phyloP scores from a whole-genome alignment of 345 rosid species.

The Isatis tinctoria region DNA sequence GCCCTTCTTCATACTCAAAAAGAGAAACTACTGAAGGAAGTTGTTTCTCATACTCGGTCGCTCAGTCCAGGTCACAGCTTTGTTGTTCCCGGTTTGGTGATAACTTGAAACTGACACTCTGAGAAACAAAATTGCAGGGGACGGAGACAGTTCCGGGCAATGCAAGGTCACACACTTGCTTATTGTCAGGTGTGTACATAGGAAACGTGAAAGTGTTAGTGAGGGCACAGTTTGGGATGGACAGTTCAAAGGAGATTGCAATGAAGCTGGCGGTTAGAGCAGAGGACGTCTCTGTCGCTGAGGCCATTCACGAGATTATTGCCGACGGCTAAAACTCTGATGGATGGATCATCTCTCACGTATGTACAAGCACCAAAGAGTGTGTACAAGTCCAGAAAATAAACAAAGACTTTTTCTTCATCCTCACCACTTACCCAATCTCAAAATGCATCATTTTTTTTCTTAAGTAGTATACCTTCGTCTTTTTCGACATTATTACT shows the following conservation, averaged over 20 bases:
- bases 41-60: not conserved
- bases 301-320: constrained; percentile 85
- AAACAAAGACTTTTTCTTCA: not conserved
- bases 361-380: not conserved
- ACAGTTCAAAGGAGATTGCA: constrained; percentile 74
- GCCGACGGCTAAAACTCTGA: constrained; percentile 56
- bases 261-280: constrained; percentile 93
- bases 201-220: constrained; percentile 82
- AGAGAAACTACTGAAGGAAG: not conserved
- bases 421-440: not conserved
- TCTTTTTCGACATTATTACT: not conserved
- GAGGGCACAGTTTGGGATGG: constrained; percentile 79
- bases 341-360: not conserved
- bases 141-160: constrained; percentile 77
- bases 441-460: not conserved
- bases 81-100: not conserved
- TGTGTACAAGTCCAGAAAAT: constrained; percentile 2
- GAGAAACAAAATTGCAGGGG: constrained; percentile 45
- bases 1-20: not conserved
- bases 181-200: constrained; percentile 84
- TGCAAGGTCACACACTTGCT: constrained; percentile 91
- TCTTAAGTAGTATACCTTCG: not conserved
- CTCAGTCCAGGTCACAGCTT: not conserved
- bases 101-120: constrained; percentile 12
- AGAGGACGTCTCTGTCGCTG: constrained; percentile 67